Conservation (phyloP, 2,329 filamentous ascomycete species). For the Tolypocladium pustulatum region DNA sequence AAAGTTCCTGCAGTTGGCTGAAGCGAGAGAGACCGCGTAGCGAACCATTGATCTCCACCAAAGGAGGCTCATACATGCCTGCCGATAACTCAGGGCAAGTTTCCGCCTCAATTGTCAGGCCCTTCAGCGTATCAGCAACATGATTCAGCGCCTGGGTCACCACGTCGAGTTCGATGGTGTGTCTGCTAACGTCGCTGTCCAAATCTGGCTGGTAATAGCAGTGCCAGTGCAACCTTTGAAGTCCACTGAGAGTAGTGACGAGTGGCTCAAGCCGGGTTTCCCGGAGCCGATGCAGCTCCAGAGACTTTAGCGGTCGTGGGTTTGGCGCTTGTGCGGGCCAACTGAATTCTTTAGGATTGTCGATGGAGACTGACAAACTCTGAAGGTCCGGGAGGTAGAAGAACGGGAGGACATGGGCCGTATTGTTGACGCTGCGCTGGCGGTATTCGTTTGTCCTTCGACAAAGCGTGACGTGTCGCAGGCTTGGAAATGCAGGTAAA, state of each 20-base stretch:
- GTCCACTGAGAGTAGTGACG: neutral
- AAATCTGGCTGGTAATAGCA: neutral
- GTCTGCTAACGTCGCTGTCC: neutral
- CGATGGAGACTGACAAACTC: slow-evolving; percentile 2
- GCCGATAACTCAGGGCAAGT: neutral
- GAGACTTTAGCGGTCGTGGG: neutral
- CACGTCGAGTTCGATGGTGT: neutral
- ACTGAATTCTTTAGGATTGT: slow-evolving; percentile 3
- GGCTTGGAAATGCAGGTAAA: neutral
- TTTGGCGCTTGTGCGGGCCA: slow-evolving; percentile 2
- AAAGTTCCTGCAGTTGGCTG: neutral
- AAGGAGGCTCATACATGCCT: neutral
- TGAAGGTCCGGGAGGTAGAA: slow-evolving; percentile 5
- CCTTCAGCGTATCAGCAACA: neutral
- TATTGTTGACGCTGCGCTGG: neutral
- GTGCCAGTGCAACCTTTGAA: neutral
- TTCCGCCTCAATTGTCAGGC: neutral
- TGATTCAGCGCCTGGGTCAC: neutral
- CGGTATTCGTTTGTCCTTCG: neutral
- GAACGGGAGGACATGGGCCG: neutral
- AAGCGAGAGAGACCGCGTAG: neutral
- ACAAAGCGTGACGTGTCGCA: neutral
- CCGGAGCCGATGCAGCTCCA: slow-evolving; percentile 4
- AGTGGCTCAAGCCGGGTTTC: slow-evolving; percentile 4
- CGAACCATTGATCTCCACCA: neutral